Percentiles rank a stretch among this genome's conserved stretches.
Evolutionary conservation across 805 yeast genomes (phyloP).

Genomic region (Saccharomycopsis sp.): DNA sequence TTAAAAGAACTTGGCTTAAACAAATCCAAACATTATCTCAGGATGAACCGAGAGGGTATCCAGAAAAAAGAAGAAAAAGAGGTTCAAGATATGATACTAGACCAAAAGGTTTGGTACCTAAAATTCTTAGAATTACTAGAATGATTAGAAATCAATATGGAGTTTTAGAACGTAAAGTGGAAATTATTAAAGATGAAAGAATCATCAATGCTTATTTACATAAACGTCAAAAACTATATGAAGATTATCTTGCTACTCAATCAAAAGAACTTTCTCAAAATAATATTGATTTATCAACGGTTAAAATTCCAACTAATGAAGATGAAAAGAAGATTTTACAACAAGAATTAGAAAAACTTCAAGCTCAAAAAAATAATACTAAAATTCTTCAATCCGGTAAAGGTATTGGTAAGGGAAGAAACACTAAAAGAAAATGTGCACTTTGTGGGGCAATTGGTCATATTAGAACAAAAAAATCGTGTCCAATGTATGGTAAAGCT

Average conservation of each 20-base stretch:
- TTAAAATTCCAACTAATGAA: constrained; percentile 68
- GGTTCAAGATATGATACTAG: constrained; percentile 16
- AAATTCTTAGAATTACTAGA: constrained; percentile 58
- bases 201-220: constrained; percentile 72
- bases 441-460: constrained; percentile 95
- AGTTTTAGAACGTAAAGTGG: constrained; percentile 69
- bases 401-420: constrained; percentile 63
- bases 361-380: constrained; percentile 36
- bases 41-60: constrained; percentile 22
- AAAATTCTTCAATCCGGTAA: constrained; percentile 31
- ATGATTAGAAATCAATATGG: constrained; percentile 79
- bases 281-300: constrained; percentile 34
- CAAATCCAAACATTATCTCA: constrained; percentile 55
- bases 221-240: constrained; percentile 9
- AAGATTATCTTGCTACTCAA: constrained; percentile 38
- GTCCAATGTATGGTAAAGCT: constrained; percentile 70
- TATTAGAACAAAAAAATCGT: constrained; percentile 74
- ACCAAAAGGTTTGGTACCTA: constrained; percentile 24
- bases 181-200: constrained; percentile 73
- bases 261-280: constrained; percentile 6
- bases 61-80: constrained; percentile 20
- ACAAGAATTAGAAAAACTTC: constrained; percentile 73
- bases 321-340: constrained; percentile 73
- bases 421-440: constrained; percentile 76
- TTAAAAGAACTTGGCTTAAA: constrained; percentile 79